Evolutionary conservation across 1,284 basidiomycete species (phyloP).

Genomic region (Singerocomus rubriflavus): DNA sequence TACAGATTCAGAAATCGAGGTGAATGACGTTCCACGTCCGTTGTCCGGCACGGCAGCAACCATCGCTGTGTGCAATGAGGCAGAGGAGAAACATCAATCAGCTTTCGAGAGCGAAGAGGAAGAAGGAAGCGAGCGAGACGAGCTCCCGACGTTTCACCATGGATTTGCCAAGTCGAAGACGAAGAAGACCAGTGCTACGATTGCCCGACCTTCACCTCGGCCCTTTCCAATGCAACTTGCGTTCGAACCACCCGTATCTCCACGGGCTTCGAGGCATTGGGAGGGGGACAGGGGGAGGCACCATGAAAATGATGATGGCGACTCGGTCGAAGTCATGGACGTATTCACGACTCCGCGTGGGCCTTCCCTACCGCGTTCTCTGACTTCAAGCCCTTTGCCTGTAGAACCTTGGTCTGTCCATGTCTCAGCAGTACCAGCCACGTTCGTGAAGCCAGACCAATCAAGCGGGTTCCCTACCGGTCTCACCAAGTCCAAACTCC

Average conservation of each 20-base stretch:
- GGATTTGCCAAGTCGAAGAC: conserved; percentile 5
- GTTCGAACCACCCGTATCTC: not conserved
- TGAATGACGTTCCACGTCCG: conserved; percentile 13
- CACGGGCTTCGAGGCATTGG: not conserved
- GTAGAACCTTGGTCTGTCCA: not conserved
- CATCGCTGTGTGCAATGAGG: not conserved
- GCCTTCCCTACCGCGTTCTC: conserved; percentile 23
- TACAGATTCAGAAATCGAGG: conserved; percentile 22
- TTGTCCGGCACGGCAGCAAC: not conserved
- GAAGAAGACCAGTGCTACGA: not conserved
- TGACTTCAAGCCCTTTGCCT: conserved; percentile 20
- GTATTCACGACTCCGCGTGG: conserved; percentile 22
- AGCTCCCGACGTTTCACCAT: conserved; percentile 22
- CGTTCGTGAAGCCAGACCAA: not conserved
- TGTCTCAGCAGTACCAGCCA: not conserved
- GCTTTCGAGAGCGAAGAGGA: conserved; percentile 15
- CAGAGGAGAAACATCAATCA: not conserved
- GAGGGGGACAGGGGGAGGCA: not conserved
- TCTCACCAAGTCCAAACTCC: conserved; percentile 6
- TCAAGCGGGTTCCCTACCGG: conserved; percentile 5
- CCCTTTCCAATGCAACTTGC: conserved; percentile 30
- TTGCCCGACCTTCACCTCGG: conserved; percentile 5
- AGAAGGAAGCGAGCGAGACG: conserved; percentile 12
- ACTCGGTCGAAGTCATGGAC: conserved; percentile 19
- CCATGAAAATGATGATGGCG: not conserved